These are phyloP conservation scores for Citrullus amarus DNA, from an alignment of 306 rosid species.

Conservation along the genomic window DNA sequence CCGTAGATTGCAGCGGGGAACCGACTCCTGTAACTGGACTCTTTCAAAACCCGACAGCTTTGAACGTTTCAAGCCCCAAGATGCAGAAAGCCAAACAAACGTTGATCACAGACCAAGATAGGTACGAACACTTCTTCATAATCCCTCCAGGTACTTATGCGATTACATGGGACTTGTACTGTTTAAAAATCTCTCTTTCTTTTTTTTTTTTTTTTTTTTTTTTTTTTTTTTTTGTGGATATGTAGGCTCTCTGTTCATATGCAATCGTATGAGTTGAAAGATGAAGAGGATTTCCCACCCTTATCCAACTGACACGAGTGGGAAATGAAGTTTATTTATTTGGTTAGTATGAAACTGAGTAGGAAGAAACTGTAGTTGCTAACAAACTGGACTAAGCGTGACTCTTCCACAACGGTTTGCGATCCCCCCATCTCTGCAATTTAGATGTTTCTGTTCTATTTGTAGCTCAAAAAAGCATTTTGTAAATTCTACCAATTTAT, in stretches of 20 bases:
- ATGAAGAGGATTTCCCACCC: slow-evolving; percentile 52
- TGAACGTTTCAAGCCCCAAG: slow-evolving; percentile 6
- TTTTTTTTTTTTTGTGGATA: slow-evolving; percentile 1
- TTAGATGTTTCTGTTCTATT: slow-evolving; percentile 11
- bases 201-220: background rate
- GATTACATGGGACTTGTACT: background rate
- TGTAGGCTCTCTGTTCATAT: slow-evolving; percentile 33
- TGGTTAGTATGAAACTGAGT: slow-evolving; percentile 10
- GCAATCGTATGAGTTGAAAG: slow-evolving; percentile 37
- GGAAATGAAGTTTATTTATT: background rate
- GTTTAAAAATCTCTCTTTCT: background rate
- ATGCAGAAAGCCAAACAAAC: slow-evolving; percentile 15
- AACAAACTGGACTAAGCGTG: slow-evolving; percentile 14
- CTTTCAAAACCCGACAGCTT: background rate
- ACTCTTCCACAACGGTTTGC: slow-evolving; percentile 7
- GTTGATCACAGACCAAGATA: slow-evolving; percentile 18
- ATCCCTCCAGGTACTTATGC: background rate
- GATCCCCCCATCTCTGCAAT: slow-evolving; percentile 12
- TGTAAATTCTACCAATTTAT: slow-evolving; percentile 15
- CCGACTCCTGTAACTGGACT: background rate
- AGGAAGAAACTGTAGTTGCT: slow-evolving; percentile 19
- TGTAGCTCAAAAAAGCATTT: slow-evolving; percentile 13
- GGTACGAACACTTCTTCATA: slow-evolving; percentile 15
- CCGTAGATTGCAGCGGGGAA: slow-evolving; percentile 16
- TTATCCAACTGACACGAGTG: slow-evolving; percentile 21